Evolutionary conservation across 2,329 filamentous ascomycete genomes (phyloP).

Genomic region (Penicillium sp.): DNA sequence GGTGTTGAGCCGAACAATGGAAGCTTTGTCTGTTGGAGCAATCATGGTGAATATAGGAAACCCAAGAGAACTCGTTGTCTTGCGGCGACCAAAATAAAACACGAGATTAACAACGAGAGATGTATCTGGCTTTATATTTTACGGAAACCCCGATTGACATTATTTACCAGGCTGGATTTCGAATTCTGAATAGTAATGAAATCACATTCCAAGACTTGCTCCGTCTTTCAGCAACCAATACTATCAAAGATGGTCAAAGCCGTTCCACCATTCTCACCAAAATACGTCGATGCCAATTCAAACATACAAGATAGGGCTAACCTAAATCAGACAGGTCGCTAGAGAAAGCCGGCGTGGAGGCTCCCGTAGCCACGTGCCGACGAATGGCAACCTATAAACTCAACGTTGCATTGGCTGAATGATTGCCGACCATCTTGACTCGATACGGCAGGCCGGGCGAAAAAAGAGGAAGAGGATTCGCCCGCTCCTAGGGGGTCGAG

Average conservation of each 20-base stretch:
- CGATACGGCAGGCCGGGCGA: background rate
- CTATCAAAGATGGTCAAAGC: background rate
- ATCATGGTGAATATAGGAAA: background rate
- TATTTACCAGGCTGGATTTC: background rate
- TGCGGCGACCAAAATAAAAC: background rate
- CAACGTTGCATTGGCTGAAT: background rate
- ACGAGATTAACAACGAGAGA: background rate
- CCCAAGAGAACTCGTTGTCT: background rate
- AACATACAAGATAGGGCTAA: background rate
- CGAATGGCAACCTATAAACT: background rate
- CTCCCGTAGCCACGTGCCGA: background rate
- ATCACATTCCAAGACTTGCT: background rate
- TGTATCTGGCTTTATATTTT: background rate
- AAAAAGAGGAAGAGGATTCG: background rate
- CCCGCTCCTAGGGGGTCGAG: background rate
- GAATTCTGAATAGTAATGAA: background rate
- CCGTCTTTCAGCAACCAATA: background rate
- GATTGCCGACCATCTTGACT: background rate
- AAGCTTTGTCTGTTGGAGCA: background rate
- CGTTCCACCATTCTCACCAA: background rate
- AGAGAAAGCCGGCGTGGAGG: slow-evolving; percentile 1
- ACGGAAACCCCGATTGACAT: background rate
- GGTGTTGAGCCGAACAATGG: slow-evolving; percentile 5
- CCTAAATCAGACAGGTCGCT: slow-evolving; percentile 3
- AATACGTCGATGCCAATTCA: background rate